These are phyloP conservation scores for Fusarium ambrosium DNA, from an alignment of 2,329 filamentous ascomycete species.

Conservation along the genomic window DNA sequence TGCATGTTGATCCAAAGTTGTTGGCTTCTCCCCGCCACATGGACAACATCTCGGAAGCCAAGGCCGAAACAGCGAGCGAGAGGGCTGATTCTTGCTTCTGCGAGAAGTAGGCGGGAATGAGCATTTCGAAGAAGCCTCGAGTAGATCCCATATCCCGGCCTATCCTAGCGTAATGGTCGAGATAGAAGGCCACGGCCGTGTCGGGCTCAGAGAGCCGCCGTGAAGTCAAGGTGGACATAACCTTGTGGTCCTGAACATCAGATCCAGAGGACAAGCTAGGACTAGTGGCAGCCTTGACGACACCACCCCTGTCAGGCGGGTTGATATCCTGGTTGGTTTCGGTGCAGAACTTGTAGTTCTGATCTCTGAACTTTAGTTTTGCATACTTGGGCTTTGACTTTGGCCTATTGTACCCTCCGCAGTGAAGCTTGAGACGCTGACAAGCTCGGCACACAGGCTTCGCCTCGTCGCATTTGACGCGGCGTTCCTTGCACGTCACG, in stretches of 20 bases:
- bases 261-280: neutral
- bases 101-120: neutral
- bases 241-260: neutral
- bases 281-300: neutral
- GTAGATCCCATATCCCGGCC: neutral
- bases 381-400: neutral
- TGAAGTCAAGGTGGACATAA: neutral
- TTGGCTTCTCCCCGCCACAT: neutral
- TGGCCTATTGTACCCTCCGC: neutral
- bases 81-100: neutral
- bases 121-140: neutral
- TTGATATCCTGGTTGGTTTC: neutral
- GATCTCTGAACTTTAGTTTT: neutral
- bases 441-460: neutral
- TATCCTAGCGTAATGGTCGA: neutral
- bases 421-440: neutral
- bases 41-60: neutral
- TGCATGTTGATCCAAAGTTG: neutral
- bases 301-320: neutral
- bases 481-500: neutral
- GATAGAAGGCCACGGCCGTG: neutral
- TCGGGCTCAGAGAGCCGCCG: neutral
- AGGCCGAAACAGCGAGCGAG: neutral
- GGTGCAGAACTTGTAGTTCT: neutral
- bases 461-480: slow-evolving; percentile 2